Evolutionary conservation across 2,329 filamentous ascomycete species (phyloP).

Genomic region (Colletotrichum theobromicola): DNA sequence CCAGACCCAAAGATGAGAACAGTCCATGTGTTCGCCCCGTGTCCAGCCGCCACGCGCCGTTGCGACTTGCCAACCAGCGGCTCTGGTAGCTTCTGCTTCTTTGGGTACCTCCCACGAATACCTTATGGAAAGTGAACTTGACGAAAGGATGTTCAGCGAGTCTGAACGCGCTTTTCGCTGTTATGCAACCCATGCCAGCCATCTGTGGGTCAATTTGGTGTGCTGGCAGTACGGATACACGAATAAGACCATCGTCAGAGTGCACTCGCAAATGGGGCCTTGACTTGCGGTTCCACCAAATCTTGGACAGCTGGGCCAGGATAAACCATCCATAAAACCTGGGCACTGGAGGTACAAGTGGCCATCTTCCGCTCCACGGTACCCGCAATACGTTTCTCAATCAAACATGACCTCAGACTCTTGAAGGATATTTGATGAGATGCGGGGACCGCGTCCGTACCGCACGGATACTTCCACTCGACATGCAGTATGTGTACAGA

Average conservation of each 20-base stretch:
- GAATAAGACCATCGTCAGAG: background rate
- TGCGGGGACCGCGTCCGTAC: background rate
- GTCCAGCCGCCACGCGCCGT: background rate
- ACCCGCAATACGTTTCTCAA: constrained; percentile 2
- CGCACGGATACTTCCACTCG: background rate
- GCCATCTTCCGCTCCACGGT: background rate
- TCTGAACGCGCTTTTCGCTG: background rate
- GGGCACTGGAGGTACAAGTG: background rate
- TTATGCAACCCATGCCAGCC: background rate
- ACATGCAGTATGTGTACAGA: no score
- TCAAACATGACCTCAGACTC: background rate
- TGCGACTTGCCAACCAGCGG: background rate
- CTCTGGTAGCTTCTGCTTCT: background rate
- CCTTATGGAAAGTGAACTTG: no score
- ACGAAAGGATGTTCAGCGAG: background rate
- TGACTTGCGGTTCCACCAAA: background rate
- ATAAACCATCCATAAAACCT: background rate
- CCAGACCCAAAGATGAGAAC: background rate
- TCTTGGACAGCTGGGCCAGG: background rate
- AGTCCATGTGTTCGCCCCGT: background rate
- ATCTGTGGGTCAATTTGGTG: background rate
- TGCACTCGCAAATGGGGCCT: background rate
- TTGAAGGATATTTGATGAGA: background rate
- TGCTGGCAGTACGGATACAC: background rate
- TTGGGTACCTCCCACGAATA: no score